A percentile compares a stretch with the other conserved stretches of the same genome.
Conservation (phyloP, 257 asterid species). For the Gardenia jasminoides region DNA sequence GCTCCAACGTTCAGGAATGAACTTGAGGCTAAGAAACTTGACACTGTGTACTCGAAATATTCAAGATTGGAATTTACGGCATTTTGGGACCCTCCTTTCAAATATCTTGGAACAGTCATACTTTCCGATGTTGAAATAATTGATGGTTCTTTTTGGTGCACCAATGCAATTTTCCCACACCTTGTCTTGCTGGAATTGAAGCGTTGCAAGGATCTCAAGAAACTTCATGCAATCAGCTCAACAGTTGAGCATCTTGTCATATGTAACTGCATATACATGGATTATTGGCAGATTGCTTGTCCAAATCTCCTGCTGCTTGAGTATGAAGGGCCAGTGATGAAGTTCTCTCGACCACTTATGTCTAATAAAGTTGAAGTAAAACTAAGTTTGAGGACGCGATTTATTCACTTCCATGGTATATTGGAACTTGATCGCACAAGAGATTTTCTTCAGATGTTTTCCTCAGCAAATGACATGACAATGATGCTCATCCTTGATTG, state of each 20-base stretch:
- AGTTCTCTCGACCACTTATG: too few relatives aligned
- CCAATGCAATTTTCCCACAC: neutral
- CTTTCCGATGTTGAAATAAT: neutral
- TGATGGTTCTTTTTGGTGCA: neutral
- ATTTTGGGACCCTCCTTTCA: neutral
- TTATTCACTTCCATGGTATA: too few relatives aligned
- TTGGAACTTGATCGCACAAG: too few relatives aligned
- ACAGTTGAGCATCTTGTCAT: neutral
- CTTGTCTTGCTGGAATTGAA: neutral
- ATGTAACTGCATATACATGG: neutral
- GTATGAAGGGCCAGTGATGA: neutral
- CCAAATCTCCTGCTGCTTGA: neutral
- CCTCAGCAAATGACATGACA: too few relatives aligned
- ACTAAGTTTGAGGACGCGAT: too few relatives aligned
- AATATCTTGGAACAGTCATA: neutral
- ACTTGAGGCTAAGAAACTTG: neutral
- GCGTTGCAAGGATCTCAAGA: neutral
- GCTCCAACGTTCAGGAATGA: neutral
- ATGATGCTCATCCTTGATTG: too few relatives aligned
- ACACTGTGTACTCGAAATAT: neutral
- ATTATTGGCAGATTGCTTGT: neutral
- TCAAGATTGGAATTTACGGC: neutral
- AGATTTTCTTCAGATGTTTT: too few relatives aligned
- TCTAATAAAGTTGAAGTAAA: too few relatives aligned
- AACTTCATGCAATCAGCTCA: neutral